Evolutionary conservation across 2,329 filamentous ascomycete genomes (phyloP).

Genomic region (Colletotrichum zoysiae): DNA sequence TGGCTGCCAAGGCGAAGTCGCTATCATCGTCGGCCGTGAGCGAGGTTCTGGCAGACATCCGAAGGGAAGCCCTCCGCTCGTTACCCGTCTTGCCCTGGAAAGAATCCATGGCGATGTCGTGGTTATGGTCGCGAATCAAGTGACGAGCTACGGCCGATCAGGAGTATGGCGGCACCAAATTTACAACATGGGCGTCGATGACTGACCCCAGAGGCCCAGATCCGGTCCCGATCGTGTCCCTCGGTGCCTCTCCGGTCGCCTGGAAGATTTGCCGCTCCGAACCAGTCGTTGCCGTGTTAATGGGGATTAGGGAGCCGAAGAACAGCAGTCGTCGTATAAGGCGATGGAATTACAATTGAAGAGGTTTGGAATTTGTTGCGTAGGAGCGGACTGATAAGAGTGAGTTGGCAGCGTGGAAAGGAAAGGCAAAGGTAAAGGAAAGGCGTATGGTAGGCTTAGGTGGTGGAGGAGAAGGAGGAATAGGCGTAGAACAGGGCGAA

Average conservation of each 20-base stretch:
- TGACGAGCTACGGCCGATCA: slow-evolving; percentile 25
- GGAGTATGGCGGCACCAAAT: slow-evolving; percentile 15
- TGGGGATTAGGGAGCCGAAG: neutral
- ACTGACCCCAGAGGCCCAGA: slow-evolving; percentile 37
- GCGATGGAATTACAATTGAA: neutral
- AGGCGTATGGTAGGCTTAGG: slow-evolving; percentile 4
- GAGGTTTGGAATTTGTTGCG: neutral
- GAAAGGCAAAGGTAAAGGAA: neutral
- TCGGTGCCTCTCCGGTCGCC: slow-evolving; percentile 16
- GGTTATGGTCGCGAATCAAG: slow-evolving; percentile 26
- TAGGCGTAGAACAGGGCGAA: slow-evolving; percentile 12
- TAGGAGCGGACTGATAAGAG: neutral
- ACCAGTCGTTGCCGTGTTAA: slow-evolving; percentile 18
- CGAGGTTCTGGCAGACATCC: slow-evolving; percentile 55
- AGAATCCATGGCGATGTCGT: slow-evolving; percentile 55
- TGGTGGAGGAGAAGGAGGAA: slow-evolving; percentile 19
- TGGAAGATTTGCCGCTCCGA: slow-evolving; percentile 19
- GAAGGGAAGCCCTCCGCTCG: slow-evolving; percentile 58
- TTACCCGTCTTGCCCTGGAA: slow-evolving; percentile 54
- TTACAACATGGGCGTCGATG: slow-evolving; percentile 38
- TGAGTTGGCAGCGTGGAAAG: slow-evolving; percentile 2
- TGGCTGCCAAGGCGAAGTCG: slow-evolving; percentile 62
- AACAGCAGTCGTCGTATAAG: neutral
- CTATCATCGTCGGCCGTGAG: slow-evolving; percentile 55
- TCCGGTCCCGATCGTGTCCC: slow-evolving; percentile 27